Percentiles rank a stretch among this genome's conserved stretches.
Evolutionary conservation across 2,329 filamentous ascomycete species (phyloP).

Genomic region (Penicillium paneum): DNA sequence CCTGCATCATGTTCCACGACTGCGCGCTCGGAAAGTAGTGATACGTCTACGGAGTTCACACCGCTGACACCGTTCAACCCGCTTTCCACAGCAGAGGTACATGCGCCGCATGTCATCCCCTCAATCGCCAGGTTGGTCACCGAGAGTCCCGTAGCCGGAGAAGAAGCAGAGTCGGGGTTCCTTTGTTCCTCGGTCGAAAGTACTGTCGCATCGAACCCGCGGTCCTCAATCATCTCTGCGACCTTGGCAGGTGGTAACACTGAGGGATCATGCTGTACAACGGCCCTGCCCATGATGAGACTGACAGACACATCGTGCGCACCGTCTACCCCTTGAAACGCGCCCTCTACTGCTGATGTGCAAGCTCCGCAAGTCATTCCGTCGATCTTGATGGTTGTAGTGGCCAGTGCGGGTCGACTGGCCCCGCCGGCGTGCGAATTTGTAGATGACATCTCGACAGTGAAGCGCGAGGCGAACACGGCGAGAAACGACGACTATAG

Average conservation of each 20-base stretch:
- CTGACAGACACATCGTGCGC: conserved; percentile 86
- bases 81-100: conserved; percentile 78
- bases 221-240: conserved; percentile 82
- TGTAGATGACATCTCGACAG: conserved; percentile 17
- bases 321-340: conserved; percentile 77
- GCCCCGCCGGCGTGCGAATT: conserved; percentile 17
- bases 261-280: conserved; percentile 80
- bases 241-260: conserved; percentile 72
- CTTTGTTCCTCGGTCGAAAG: conserved; percentile 68
- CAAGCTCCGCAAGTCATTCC: conserved; percentile 90
- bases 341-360: conserved; percentile 90
- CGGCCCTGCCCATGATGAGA: conserved; percentile 92
- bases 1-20: conserved; percentile 74
- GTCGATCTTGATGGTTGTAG: conserved; percentile 83
- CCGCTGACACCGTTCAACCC: conserved; percentile 73
- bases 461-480: conserved; percentile 3
- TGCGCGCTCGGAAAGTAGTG: conserved; percentile 77
- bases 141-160: conserved; percentile 40
- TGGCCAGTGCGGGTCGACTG: conserved; percentile 63
- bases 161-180: conserved; percentile 31
- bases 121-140: conserved; percentile 74
- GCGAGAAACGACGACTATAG: conserved; percentile 11
- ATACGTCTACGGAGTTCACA: conserved; percentile 74
- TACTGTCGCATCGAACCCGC: conserved; percentile 88
- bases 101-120: conserved; percentile 90